phyloP scores from a whole-genome alignment of 2,329 filamentous ascomycete genomes.

The Arthrobotrys iridis region DNA sequence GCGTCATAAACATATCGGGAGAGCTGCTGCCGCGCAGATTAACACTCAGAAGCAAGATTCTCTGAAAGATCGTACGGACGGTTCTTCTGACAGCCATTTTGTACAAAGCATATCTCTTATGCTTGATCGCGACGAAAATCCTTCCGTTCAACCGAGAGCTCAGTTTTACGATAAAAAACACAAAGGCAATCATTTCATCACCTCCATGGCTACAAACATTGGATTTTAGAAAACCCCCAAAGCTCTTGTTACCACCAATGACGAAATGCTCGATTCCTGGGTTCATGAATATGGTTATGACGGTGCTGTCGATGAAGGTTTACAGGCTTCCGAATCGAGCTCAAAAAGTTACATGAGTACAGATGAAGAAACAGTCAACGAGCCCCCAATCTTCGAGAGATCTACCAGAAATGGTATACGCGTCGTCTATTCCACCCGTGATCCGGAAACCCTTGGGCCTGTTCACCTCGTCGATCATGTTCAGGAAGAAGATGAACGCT shows the following conservation, averaged over 20 bases:
- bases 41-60: neutral
- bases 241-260: neutral
- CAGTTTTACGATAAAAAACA: too few species aligned
- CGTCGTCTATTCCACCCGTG: conserved; percentile 17
- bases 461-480: conserved; percentile 4
- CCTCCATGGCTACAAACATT: neutral
- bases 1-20: neutral
- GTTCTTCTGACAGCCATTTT: too few species aligned
- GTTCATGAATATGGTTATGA: neutral
- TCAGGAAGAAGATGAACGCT: conserved; percentile 20
- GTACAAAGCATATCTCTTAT: too few species aligned
- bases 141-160: too few species aligned
- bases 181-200: too few species aligned
- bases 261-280: neutral
- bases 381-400: conserved; percentile 21
- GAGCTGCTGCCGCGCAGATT: too few species aligned
- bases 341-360: neutral
- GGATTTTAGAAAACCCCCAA: neutral
- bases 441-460: neutral
- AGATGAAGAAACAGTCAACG: conserved; percentile 5
- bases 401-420: conserved; percentile 8
- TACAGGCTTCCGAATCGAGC: neutral
- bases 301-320: conserved; percentile 1
- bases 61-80: too few species aligned
- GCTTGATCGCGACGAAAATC: too few species aligned